phyloP scores from a whole-genome alignment of 306 rosid species.

The Vigna mungo region DNA sequence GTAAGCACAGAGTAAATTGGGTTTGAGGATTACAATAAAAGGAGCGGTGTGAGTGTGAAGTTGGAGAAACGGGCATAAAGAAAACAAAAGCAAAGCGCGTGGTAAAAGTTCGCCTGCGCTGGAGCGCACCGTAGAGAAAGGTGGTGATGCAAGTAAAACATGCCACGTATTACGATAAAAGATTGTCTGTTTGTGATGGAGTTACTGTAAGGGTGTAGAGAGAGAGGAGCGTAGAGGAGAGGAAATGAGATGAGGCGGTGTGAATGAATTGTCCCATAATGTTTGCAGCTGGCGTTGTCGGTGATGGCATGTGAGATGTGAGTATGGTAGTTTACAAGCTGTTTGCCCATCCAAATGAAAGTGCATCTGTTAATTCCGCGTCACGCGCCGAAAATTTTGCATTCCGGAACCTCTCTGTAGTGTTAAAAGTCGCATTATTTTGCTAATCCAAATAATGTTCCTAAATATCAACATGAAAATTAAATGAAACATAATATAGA shows the following conservation, averaged over 20 bases:
- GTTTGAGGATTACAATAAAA: slow-evolving; percentile 42
- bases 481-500: too few species aligned
- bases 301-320: slow-evolving; percentile 56
- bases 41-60: not conserved
- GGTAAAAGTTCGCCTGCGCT: not conserved
- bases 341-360: not conserved
- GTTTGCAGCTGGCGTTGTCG: slow-evolving; percentile 56
- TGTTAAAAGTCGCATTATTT: too few species aligned
- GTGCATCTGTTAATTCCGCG: slow-evolving; percentile 37
- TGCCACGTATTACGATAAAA: slow-evolving; percentile 16
- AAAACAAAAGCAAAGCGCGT: slow-evolving; percentile 46
- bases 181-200: not conserved
- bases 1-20: not conserved
- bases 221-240: slow-evolving; percentile 18
- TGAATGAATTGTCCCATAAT: not conserved
- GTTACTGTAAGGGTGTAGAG: slow-evolving; percentile 24
- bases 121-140: not conserved
- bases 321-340: slow-evolving; percentile 9
- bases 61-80: not conserved
- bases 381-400: slow-evolving; percentile 45
- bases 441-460: too few species aligned
- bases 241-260: slow-evolving; percentile 39
- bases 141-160: not conserved
- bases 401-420: not conserved
- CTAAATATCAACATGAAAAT: too few species aligned